Conservation (phyloP, 2,329 filamentous ascomycete genomes). For the Catunica adiposa region DNA sequence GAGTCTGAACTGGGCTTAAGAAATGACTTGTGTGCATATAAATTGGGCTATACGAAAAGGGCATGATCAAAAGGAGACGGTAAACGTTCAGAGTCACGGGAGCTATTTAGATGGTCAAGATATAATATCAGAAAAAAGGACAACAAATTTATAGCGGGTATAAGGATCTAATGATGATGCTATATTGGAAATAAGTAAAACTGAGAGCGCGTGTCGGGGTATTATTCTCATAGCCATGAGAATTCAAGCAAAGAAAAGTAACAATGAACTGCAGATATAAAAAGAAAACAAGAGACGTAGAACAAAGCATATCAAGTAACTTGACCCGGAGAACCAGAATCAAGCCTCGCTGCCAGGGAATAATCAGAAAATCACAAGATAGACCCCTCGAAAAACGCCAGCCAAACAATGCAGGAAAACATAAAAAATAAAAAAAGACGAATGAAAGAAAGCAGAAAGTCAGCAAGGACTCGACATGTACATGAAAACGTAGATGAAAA, state of each 20-base stretch:
- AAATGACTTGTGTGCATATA: neutral
- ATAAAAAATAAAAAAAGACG: neutral
- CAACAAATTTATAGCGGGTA: conserved; percentile 4
- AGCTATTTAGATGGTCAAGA: neutral
- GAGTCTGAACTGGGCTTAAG: conserved; percentile 24
- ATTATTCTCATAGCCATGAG: conserved; percentile 2
- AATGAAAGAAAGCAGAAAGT: neutral
- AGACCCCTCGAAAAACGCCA: neutral
- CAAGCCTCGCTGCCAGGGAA: neutral
- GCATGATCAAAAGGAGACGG: neutral
- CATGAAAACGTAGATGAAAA: conserved; percentile 1
- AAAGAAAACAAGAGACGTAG: neutral
- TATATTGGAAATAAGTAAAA: neutral
- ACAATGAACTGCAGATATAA: neutral
- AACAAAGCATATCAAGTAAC: neutral
- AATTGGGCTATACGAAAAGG: neutral
- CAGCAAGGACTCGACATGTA: neutral
- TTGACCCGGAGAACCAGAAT: neutral
- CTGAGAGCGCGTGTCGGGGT: neutral
- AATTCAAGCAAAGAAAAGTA: conserved; percentile 2
- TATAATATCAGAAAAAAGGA: conserved; percentile 2
- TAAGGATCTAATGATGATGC: conserved; percentile 6
- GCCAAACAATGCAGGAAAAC: neutral
- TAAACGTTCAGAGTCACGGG: neutral
- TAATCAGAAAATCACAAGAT: neutral